phyloP scores from a whole-genome alignment of 495 filamentous ascomycete species.

The Penicillium coffeae region DNA sequence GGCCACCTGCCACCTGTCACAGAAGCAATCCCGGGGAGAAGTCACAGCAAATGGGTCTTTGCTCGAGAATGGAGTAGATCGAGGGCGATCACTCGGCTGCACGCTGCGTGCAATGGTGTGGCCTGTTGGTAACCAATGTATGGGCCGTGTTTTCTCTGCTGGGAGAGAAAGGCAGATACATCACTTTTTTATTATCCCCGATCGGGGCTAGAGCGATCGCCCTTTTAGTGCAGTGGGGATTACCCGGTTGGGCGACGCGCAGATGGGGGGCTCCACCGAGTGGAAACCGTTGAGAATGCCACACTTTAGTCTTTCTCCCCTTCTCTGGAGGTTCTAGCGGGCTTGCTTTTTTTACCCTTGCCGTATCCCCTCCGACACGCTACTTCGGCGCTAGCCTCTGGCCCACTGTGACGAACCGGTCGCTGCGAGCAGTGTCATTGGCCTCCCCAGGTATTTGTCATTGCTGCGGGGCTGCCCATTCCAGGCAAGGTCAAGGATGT shows the following conservation, averaged over 20 bases:
- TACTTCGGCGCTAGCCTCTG: background rate
- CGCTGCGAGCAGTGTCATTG: background rate
- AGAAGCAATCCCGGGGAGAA: constrained; percentile 9
- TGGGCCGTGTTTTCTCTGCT: constrained; percentile 18
- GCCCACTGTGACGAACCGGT: constrained; percentile 11
- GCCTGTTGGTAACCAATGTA: constrained; percentile 20
- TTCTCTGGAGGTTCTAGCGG: background rate
- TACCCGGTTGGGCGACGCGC: constrained; percentile 19
- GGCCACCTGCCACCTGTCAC: constrained; percentile 32
- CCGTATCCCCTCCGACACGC: constrained; percentile 1
- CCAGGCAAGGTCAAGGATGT: constrained; percentile 33
- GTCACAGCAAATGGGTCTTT: constrained; percentile 13
- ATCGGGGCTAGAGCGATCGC: constrained; percentile 24
- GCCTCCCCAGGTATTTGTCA: constrained; percentile 37
- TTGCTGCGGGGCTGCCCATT: constrained; percentile 17
- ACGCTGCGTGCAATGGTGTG: constrained; percentile 17
- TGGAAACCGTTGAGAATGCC: constrained; percentile 28
- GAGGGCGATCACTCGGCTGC: constrained; percentile 15
- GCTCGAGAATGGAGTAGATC: constrained; percentile 3
- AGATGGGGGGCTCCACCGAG: constrained; percentile 12
- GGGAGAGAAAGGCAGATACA: constrained; percentile 6
- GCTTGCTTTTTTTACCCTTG: background rate
- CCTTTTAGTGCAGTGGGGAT: constrained; percentile 9
- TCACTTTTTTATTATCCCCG: constrained; percentile 6
- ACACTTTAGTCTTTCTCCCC: constrained; percentile 26